These are phyloP conservation scores for Endoconidiophora laricicola DNA, from an alignment of 2,329 filamentous ascomycete genomes.

Conservation along the genomic window DNA sequence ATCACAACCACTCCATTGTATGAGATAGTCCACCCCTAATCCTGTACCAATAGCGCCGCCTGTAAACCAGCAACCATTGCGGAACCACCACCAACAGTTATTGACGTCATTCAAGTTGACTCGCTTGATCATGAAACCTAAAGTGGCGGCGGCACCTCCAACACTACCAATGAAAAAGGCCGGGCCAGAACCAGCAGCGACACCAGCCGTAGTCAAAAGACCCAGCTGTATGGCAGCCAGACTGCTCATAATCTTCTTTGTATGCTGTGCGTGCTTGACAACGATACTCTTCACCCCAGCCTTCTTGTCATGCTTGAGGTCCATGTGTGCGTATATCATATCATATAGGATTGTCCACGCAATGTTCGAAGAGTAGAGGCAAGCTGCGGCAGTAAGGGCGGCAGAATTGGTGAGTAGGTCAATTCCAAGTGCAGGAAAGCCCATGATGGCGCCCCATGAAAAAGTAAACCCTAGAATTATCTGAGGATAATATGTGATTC, in stretches of 20 bases:
- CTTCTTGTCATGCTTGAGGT: constrained; percentile 70
- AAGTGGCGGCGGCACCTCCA: constrained; percentile 42
- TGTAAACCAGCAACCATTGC: constrained; percentile 53
- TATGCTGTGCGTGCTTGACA: constrained; percentile 59
- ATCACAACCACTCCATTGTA: constrained; percentile 21
- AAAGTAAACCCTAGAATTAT: constrained; percentile 70
- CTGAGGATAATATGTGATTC: constrained; percentile 77
- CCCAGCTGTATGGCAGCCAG: constrained; percentile 53
- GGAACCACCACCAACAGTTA: constrained; percentile 65
- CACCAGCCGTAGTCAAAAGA: constrained; percentile 52
- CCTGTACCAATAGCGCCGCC: constrained; percentile 45
- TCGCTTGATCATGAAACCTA: constrained; percentile 50
- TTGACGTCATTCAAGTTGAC: constrained; percentile 49
- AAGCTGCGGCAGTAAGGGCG: constrained; percentile 48
- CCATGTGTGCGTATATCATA: constrained; percentile 89
- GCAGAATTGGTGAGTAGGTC: constrained; percentile 49
- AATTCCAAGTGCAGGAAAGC: constrained; percentile 67
- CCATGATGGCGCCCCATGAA: constrained; percentile 79
- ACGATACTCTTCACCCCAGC: constrained; percentile 82
- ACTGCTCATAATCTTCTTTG: constrained; percentile 57
- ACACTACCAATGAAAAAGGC: constrained; percentile 51
- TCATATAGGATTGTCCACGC: constrained; percentile 82
- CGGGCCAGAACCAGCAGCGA: constrained; percentile 50
- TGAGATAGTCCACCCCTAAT: constrained; percentile 41
- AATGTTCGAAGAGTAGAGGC: constrained; percentile 61